Evolutionary conservation across 441 rosid genomes (phyloP).

Genomic region (Corymbia citriodora): DNA sequence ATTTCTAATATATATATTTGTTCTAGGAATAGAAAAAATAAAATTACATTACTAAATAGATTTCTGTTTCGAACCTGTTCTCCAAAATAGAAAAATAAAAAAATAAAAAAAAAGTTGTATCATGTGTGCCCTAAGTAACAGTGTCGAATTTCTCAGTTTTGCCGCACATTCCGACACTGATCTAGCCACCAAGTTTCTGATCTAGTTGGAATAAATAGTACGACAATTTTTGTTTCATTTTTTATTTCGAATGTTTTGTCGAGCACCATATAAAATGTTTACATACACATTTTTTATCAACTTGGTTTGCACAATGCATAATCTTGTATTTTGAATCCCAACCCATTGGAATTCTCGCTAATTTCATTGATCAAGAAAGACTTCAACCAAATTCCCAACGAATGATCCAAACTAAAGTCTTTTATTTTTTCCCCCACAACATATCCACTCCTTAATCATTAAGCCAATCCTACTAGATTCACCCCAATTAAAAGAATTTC

Average conservation of each 20-base stretch:
- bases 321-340: background rate
- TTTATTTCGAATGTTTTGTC: background rate
- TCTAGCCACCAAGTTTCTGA: background rate
- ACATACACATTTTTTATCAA: background rate
- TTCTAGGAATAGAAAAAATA: too few species aligned
- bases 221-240: background rate
- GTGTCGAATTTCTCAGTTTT: background rate
- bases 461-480: background rate
- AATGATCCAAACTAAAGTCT: background rate
- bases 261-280: background rate
- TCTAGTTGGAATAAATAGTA: background rate
- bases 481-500: background rate
- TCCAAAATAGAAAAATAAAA: too few species aligned
- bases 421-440: background rate
- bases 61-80: too few species aligned
- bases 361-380: background rate
- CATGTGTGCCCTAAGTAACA: background rate
- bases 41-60: too few species aligned
- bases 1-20: too few species aligned
- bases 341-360: background rate
- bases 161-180: background rate
- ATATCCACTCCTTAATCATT: background rate
- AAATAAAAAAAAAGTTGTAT: too few species aligned
- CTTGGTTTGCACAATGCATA: background rate
- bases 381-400: background rate